These are phyloP conservation scores for Puccinia triticina DNA, from an alignment of 1,284 basidiomycete species.

Conservation along the genomic window DNA sequence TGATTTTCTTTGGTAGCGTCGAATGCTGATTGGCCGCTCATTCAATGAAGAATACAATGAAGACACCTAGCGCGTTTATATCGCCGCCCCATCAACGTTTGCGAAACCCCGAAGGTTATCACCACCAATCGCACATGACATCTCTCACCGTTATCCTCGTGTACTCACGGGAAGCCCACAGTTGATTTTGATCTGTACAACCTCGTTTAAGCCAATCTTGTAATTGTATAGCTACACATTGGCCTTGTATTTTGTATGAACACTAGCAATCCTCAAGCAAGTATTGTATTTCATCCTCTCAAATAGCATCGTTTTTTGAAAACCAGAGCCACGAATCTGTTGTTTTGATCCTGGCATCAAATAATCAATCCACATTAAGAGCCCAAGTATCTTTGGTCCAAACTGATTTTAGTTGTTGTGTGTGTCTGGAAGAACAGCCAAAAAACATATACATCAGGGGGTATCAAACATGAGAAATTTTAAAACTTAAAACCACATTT, in stretches of 20 bases:
- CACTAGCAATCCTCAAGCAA: not conserved
- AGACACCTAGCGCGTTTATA: not conserved
- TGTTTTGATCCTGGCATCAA: no score
- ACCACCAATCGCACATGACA: not conserved
- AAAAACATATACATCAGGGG: no score
- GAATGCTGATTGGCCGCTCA: constrained; percentile 57
- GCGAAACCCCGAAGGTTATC: not conserved
- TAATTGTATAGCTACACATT: constrained; percentile 12
- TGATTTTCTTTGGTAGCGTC: constrained; percentile 6
- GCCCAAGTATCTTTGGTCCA: no score
- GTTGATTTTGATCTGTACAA: not conserved
- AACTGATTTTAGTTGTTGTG: no score
- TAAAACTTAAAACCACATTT: no score
- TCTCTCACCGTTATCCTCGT: not conserved
- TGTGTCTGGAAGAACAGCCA: no score
- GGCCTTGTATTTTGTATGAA: not conserved
- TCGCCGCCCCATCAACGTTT: not conserved
- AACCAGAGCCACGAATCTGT: no score
- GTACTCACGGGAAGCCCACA: not conserved
- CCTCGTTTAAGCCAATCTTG: not conserved
- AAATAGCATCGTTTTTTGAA: not conserved
- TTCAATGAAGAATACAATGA: constrained; percentile 53
- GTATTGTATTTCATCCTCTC: not conserved
- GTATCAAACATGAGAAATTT: no score
- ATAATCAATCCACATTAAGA: no score